These are phyloP conservation scores for Phoenix roebelenii DNA, from an alignment of 176 grass and related monocot genomes.

Conservation along the genomic window DNA sequence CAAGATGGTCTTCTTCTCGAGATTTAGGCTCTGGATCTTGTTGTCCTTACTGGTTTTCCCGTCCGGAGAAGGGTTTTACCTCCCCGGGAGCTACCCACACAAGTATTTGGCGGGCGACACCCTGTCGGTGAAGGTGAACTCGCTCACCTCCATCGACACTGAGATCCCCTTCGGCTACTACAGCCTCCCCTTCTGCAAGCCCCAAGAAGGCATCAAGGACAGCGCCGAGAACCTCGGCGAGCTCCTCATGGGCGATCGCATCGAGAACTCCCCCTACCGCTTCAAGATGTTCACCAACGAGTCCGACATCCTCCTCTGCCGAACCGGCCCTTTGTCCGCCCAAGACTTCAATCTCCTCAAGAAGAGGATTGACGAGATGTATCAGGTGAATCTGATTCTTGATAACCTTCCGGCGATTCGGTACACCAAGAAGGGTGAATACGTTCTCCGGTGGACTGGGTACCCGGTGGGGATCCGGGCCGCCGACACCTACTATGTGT, in stretches of 20 bases:
- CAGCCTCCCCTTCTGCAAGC: constrained; percentile 61
- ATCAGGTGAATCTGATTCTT: constrained; percentile 74
- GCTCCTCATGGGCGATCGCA: constrained; percentile 81
- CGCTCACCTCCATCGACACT: constrained; percentile 76
- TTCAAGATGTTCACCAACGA: constrained; percentile 65
- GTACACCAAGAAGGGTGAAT: constrained; percentile 59
- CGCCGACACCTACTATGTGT: constrained; percentile 53
- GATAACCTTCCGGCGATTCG: constrained; percentile 78
- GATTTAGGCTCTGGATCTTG: constrained; percentile 5
- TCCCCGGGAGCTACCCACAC: constrained; percentile 73
- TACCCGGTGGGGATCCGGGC: constrained; percentile 59
- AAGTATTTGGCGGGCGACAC: constrained; percentile 36
- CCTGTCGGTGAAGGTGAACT: constrained; percentile 68
- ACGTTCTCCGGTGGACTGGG: constrained; percentile 58
- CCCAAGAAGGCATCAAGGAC: constrained; percentile 53
- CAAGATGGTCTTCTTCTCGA: constrained; percentile 1
- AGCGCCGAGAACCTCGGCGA: constrained; percentile 79
- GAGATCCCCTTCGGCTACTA: constrained; percentile 75
- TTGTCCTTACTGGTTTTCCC: neutral
- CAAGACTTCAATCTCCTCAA: constrained; percentile 38
- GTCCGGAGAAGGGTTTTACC: constrained; percentile 37
- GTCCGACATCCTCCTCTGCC: constrained; percentile 53
- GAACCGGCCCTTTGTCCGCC: constrained; percentile 25
- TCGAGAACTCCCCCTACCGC: constrained; percentile 69
- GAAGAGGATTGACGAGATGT: constrained; percentile 77